Evolutionary conservation across 495 filamentous ascomycete species (phyloP).

Genomic region (Penicillium parvum): DNA sequence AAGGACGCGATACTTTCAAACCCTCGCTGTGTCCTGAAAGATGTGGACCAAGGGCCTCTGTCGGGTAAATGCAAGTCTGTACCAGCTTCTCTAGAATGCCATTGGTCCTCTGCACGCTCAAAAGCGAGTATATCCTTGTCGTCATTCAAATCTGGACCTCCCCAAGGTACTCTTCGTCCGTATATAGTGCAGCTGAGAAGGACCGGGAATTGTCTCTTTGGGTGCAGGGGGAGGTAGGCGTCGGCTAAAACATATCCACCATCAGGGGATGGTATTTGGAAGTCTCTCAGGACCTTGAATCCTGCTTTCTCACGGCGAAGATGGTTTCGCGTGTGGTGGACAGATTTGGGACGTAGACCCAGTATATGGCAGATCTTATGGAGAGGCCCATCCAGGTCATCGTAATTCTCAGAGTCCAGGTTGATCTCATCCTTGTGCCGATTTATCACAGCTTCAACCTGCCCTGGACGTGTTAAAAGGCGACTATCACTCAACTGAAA

Average conservation of each 20-base stretch:
- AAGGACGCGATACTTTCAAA: neutral
- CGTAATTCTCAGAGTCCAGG: neutral
- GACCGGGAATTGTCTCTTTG: neutral
- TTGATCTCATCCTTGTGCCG: neutral
- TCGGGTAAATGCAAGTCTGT: neutral
- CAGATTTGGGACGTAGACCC: neutral
- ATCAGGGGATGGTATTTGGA: neutral
- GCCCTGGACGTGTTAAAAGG: too few species aligned
- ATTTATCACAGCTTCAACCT: neutral
- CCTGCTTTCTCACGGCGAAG: neutral
- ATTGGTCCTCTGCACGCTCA: neutral
- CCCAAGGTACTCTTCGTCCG: neutral
- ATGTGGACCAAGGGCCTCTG: neutral
- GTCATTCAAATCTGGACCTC: slow-evolving; percentile 1
- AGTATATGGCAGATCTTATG: neutral
- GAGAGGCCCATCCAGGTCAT: neutral
- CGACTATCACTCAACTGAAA: too few species aligned
- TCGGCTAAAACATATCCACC: neutral
- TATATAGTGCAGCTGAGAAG: slow-evolving; percentile 1
- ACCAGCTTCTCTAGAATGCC: neutral
- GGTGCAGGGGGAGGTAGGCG: neutral
- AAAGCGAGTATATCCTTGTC: neutral
- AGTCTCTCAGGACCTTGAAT: neutral
- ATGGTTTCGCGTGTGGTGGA: neutral
- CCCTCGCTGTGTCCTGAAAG: neutral